Conservation (phyloP, 2,329 filamentous ascomycete species). For the Ramularia endophylla region DNA sequence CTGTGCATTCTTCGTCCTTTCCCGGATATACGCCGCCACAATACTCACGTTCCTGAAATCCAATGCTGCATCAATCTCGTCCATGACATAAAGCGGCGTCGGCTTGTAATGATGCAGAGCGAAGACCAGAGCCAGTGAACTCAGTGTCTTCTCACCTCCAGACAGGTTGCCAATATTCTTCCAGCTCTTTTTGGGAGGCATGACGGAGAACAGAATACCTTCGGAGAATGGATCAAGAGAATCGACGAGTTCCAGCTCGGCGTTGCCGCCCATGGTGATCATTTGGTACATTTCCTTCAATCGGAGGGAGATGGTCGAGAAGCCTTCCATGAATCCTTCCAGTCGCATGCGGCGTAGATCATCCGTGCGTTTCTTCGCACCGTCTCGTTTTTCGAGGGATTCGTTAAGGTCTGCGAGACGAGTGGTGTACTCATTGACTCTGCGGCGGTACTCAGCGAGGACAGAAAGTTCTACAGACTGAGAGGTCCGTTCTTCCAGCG, state of each 20-base stretch:
- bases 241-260: slow-evolving; percentile 94
- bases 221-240: slow-evolving; percentile 94
- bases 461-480: slow-evolving; percentile 87
- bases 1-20: slow-evolving; percentile 97
- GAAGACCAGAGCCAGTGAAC: slow-evolving; percentile 91
- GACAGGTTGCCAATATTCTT: slow-evolving; percentile 97
- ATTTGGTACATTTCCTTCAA: slow-evolving; percentile 99
- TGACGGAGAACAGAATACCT: slow-evolving; percentile 94
- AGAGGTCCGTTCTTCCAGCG: slow-evolving; percentile 68
- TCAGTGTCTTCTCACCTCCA: slow-evolving; percentile 95
- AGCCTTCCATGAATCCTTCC: slow-evolving; percentile 98
- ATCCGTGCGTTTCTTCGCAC: slow-evolving; percentile 86
- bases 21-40: slow-evolving; percentile 98
- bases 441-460: slow-evolving; percentile 78
- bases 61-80: slow-evolving; percentile 96
- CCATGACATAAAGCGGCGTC: slow-evolving; percentile 97
- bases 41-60: slow-evolving; percentile 99
- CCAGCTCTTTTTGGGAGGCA: slow-evolving; percentile 99
- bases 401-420: slow-evolving; percentile 78
- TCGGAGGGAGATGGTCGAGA: slow-evolving; percentile 85
- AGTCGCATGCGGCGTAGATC: slow-evolving; percentile 83
- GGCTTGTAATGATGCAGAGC: slow-evolving; percentile 97
- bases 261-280: slow-evolving; percentile 99
- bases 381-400: slow-evolving; percentile 72
- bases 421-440: slow-evolving; percentile 73